Evolutionary conservation across 441 rosid genomes (phyloP), one percentile per base, ranked within the genome.

Genomic region (Arabidopsis hybrid): DNA sequence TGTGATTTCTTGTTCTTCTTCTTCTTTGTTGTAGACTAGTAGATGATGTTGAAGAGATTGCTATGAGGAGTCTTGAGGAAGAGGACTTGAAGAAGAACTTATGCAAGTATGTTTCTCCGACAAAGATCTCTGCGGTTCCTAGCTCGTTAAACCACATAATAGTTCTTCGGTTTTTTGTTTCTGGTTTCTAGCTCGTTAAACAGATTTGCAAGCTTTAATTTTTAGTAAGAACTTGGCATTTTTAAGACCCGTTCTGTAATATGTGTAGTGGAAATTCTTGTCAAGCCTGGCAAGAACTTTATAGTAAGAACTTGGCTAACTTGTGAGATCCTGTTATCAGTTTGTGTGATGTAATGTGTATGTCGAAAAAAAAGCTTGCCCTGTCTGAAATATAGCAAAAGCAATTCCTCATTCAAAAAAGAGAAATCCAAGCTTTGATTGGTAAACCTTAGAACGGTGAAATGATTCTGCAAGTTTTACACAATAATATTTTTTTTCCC

Each of bases 21-120:
- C 26, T 21, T 65, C 57, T 58, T 71, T 13, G 43, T 59, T 52
- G 60, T 36, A 76, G 80, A 65, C 26, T 21, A 21, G 26, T 21
- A 21, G 26, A 21, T 71, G 29, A 65, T 58, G 68, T 56, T 39
- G 59, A 11, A 65, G 65, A 67, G 65, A 21, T 8, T 64, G 57
- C 13, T 9, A 13, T 17, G 63, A 14, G 1, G 11, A 21, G 26
- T 21, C 4, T 56, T 7, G 0, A 31, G 53, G 46, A 32, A 66
- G 53, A 56, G 17, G 71, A 45, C 62, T 57, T 40, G 71, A 64
- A 38, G 12, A 45, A 61, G 26, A 21, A 21, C 26, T 21, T 21
- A 21, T 16, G 1, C 6, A 5, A 32, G 46, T 3, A 52, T 10
- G 39, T 66, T 49, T 8, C 13, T 31, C 3, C 13, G 2, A 13